Percentiles rank a stretch among this genome's conserved stretches.
phyloP scores from a whole-genome alignment of 164 flowering plant genomes.

The Malania oleifera region DNA sequence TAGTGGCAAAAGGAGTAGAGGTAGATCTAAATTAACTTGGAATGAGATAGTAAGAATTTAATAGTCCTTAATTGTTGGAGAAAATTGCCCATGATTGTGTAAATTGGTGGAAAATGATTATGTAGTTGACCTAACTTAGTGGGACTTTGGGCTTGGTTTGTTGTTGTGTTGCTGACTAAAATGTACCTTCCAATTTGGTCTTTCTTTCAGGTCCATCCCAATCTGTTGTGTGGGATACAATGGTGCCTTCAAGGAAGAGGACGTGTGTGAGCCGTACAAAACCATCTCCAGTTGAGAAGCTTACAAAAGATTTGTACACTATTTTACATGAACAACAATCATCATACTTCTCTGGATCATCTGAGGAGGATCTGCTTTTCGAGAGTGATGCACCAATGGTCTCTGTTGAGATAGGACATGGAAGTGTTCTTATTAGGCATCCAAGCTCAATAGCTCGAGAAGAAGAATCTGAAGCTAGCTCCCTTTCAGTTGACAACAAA shows the following conservation, averaged over 20 bases:
- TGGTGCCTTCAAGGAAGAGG: slow-evolving; percentile 84
- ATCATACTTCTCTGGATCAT: slow-evolving; percentile 65
- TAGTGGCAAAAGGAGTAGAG: no score
- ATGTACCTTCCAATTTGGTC: neutral
- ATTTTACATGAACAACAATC: slow-evolving; percentile 86
- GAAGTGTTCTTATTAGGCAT: slow-evolving; percentile 82
- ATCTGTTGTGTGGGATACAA: slow-evolving; percentile 73
- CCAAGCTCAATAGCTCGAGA: slow-evolving; percentile 65
- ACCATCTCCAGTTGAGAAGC: slow-evolving; percentile 89
- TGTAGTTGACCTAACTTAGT: no score
- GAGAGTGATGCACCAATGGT: slow-evolving; percentile 84
- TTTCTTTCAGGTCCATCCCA: slow-evolving; percentile 68
- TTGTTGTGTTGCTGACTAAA: no score
- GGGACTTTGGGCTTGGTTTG: no score
- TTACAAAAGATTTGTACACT: slow-evolving; percentile 72
- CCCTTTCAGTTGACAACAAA: slow-evolving; percentile 75
- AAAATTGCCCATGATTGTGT: no score
- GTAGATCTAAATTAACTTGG: no score
- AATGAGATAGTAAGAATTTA: no score
- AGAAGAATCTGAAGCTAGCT: slow-evolving; percentile 97
- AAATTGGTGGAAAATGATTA: no score
- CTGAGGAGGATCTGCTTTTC: slow-evolving; percentile 83
- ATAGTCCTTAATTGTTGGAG: no score
- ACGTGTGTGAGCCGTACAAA: slow-evolving; percentile 71
- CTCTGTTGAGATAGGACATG: slow-evolving; percentile 96